Percentiles rank a stretch among this genome's conserved stretches.
phyloP scores from a whole-genome alignment of 805 yeast genomes.

The Candida loeiensis region DNA sequence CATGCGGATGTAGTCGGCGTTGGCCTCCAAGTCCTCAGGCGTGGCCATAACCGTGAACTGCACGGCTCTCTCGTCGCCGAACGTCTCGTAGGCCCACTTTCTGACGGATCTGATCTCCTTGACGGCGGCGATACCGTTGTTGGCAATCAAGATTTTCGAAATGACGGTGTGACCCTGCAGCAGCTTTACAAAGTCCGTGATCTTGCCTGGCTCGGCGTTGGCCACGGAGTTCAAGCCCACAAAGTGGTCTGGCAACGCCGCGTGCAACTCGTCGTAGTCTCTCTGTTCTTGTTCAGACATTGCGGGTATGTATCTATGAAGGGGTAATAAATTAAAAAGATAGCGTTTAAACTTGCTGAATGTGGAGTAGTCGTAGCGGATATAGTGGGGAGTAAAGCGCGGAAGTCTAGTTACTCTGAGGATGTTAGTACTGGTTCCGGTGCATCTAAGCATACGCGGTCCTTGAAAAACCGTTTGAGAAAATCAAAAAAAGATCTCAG shows the following conservation, averaged over 20 bases:
- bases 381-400: not conserved
- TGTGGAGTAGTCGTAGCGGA: conserved; percentile 5
- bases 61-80: conserved; percentile 90
- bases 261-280: conserved; percentile 28
- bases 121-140: conserved; percentile 99
- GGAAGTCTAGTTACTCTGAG: not conserved
- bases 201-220: conserved; percentile 69
- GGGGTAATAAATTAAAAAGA: conserved; percentile 5
- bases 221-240: conserved; percentile 77
- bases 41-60: conserved; percentile 98
- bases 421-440: not conserved
- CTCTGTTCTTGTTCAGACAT: conserved; percentile 11
- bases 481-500: not conserved
- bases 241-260: conserved; percentile 65
- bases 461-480: not conserved
- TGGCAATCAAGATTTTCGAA: conserved; percentile 84
- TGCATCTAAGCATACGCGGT: not conserved
- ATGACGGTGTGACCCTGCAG: conserved; percentile 96
- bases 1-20: conserved; percentile 97
- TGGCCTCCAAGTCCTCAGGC: conserved; percentile 96
- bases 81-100: conserved; percentile 99
- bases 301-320: conserved; percentile 9
- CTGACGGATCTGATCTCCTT: conserved; percentile 96
- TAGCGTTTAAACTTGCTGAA: not conserved
- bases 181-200: conserved; percentile 78